Base-by-base conservation (phyloP, 2,329 filamentous ascomycete species). In the Colletotrichum aenigma region DNA sequence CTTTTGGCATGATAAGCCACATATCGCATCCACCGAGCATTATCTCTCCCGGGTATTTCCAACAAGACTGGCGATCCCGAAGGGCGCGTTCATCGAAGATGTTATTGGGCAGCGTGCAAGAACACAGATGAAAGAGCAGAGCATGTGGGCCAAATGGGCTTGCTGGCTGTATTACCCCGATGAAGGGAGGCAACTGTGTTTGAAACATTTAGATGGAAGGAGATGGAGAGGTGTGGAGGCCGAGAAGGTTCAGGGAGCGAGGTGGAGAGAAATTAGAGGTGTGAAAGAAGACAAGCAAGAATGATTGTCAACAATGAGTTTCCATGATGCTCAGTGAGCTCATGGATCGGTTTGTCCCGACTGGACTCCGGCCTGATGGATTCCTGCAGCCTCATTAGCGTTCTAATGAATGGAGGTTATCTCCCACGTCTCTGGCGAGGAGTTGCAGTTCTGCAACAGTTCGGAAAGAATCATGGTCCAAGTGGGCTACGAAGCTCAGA, bases 1-100 rank as follows among this genome's bases (percentile, higher is more conserved):
- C 81, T 90, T 91, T 78, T 91, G 89, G 89, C 89, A 91, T 71
- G 89, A 91, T 75, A 91, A 91, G 77, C 89, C 89, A 1, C 89
- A 91, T 71, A 75, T 91, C 4, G 89, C 87, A 1, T 86, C 85
- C 5, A 86, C 84, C 0, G 77, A 81, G 2, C 89, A 91, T 77
- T 91, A 91, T 71, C 83, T 91, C 0, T 78, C 81, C 1, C 83
- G 86, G 1, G 86, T 91, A 2, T 91, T 91, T 65, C 86, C 89
- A 0, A 86, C 84, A 1, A 84, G 89, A 3, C 78, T 90, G 18
- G 87, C 89, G 2, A 86, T 91, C 77, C 81, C 85, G 6, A 83
- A 89, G 1, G 89, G 89, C 0, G 88, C 87, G 8, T 91, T 91
- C 77, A 91, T 91, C 70, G 89, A 91, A 79, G 89, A 91, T 74